Conservation (phyloP, 2,329 filamentous ascomycete genomes). For the Pseudogymnoascus sp. region DNA sequence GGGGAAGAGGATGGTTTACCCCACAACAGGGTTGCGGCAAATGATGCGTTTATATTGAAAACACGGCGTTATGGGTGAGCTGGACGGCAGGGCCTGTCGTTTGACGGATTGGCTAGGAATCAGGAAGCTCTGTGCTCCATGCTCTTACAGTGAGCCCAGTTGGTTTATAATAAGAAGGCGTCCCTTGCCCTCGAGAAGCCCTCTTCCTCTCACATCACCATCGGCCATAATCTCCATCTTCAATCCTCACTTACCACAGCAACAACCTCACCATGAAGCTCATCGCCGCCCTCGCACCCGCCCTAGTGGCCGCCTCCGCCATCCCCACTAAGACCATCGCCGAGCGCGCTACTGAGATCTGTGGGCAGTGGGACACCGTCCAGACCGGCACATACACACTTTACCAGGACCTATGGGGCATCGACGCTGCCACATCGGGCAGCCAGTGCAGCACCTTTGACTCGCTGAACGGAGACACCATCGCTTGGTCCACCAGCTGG, state of each 20-base stretch:
- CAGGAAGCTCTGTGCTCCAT: neutral
- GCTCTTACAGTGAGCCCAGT: neutral
- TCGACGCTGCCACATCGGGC: slow-evolving; percentile 33
- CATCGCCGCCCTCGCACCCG: neutral
- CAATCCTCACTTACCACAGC: neutral
- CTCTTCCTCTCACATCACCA: neutral
- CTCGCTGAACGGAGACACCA: slow-evolving; percentile 29
- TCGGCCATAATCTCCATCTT: neutral
- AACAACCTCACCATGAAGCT: neutral
- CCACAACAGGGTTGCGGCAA: neutral
- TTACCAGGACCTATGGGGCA: slow-evolving; percentile 39
- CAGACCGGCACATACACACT: slow-evolving; percentile 29
- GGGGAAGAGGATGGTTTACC: neutral
- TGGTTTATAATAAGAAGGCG: neutral
- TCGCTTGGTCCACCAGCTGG: slow-evolving; percentile 40
- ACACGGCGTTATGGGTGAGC: neutral
- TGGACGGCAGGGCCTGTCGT: neutral
- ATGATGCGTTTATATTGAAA: neutral
- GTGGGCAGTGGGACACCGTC: slow-evolving; percentile 22
- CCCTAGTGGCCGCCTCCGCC: neutral
- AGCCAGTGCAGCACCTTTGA: slow-evolving; percentile 40
- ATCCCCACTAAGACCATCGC: slow-evolving; percentile 22
- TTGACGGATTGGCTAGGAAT: neutral
- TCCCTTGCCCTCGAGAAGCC: neutral
- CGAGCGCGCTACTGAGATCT: slow-evolving; percentile 29